phyloP scores from a whole-genome alignment of 306 rosid genomes.

The Cicer judaicum region DNA sequence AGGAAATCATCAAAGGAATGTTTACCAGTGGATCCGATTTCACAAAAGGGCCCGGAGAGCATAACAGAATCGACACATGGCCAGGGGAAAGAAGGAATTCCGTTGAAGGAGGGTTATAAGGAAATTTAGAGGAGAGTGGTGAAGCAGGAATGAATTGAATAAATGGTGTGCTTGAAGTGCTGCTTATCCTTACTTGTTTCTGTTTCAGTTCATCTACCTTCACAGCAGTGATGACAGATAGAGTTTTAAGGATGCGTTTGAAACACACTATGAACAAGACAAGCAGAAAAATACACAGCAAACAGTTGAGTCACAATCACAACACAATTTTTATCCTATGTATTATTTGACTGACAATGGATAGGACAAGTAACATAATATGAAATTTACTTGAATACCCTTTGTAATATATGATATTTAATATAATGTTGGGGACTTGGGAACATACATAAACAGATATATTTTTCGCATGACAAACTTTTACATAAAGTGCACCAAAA shows the following conservation, averaged over 20 bases:
- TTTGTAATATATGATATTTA: too few relatives aligned
- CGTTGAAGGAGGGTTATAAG: neutral
- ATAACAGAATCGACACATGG: neutral
- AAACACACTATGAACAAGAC: too few relatives aligned
- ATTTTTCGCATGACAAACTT: constrained; percentile 7
- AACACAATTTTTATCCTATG: too few relatives aligned
- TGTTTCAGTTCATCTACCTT: too few relatives aligned
- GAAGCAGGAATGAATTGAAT: neutral
- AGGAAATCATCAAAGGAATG: constrained; percentile 2
- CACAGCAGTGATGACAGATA: too few relatives aligned
- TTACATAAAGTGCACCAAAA: constrained; percentile 13
- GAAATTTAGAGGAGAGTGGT: neutral
- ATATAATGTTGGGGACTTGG: neutral
- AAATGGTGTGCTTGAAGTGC: neutral
- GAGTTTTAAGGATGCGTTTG: too few relatives aligned
- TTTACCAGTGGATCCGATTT: neutral
- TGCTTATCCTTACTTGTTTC: neutral
- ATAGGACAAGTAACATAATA: too few relatives aligned
- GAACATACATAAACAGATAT: constrained; percentile 5
- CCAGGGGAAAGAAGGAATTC: neutral
- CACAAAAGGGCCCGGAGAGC: neutral
- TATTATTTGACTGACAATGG: too few relatives aligned
- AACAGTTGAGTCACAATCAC: too few relatives aligned
- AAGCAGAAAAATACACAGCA: too few relatives aligned
- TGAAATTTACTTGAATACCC: too few relatives aligned